These are phyloP conservation scores for Powellomyces hirtus DNA, from an alignment of 192 early-diverging fungal genomes.

Conservation along the genomic window DNA sequence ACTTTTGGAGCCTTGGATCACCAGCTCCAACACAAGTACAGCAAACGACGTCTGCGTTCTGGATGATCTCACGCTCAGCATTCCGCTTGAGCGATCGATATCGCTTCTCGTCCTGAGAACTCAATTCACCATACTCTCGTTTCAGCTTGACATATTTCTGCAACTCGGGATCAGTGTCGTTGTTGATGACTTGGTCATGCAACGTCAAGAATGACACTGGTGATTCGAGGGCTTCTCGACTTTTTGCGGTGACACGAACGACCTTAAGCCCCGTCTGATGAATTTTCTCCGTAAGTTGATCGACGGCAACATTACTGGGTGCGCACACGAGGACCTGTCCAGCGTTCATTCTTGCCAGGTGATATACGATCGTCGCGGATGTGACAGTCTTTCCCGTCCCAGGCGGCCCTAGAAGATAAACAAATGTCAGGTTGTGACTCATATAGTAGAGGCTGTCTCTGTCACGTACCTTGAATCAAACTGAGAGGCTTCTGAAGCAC, in stretches of 20 bases:
- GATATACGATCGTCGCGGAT: constrained; percentile 96
- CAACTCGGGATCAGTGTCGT: constrained; percentile 91
- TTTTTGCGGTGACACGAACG: constrained; percentile 91
- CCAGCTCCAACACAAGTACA: constrained; percentile 98
- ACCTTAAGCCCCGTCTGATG: constrained; percentile 92
- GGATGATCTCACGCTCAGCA: constrained; percentile 89
- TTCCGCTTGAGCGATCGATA: constrained; percentile 79
- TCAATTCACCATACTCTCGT: constrained; percentile 88
- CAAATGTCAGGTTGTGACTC: not conserved
- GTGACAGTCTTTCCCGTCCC: constrained; percentile 99
- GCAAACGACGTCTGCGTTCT: constrained; percentile 94
- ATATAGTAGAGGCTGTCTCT: not conserved
- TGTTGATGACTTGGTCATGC: constrained; percentile 95
- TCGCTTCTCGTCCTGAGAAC: constrained; percentile 78
- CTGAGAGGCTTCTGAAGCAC: constrained; percentile 89
- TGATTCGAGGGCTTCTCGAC: constrained; percentile 90
- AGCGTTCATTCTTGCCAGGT: constrained; percentile 84
- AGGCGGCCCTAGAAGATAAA: constrained; percentile 57
- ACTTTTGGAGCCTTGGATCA: constrained; percentile 83
- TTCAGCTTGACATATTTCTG: constrained; percentile 89
- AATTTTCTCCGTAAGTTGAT: constrained; percentile 97
- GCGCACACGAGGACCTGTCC: constrained; percentile 95
- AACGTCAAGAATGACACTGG: constrained; percentile 91
- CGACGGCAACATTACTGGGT: constrained; percentile 98
- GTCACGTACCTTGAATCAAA: constrained; percentile 79